Percentiles rank a stretch among this genome's conserved stretches.
phyloP scores from a whole-genome alignment of 2,329 filamentous ascomycete species.

The Myotisia sp. region DNA sequence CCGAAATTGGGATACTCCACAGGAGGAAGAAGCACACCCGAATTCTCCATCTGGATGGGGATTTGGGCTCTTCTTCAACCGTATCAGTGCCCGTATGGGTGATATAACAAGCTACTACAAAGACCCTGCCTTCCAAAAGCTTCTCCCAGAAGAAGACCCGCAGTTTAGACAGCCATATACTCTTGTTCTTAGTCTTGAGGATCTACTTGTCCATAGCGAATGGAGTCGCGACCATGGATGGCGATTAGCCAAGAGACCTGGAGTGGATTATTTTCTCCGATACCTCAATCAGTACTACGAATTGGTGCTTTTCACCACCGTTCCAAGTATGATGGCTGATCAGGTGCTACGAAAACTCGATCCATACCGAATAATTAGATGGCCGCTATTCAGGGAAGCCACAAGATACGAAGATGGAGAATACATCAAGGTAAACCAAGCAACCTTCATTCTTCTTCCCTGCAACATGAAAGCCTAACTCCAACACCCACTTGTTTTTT shows the following conservation, averaged over 20 bases:
- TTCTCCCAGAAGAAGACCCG: constrained; percentile 61
- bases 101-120: constrained; percentile 84
- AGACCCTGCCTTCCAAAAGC: constrained; percentile 85
- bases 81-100: constrained; percentile 58
- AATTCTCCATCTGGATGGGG: constrained; percentile 72
- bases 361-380: constrained; percentile 87
- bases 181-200: constrained; percentile 80
- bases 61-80: constrained; percentile 60
- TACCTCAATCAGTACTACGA: constrained; percentile 98
- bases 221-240: constrained; percentile 92
- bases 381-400: constrained; percentile 90
- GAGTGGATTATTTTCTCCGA: constrained; percentile 90
- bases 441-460: neutral
- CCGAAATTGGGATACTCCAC: constrained; percentile 66
- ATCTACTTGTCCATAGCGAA: constrained; percentile 85
- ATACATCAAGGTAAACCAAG: constrained; percentile 67
- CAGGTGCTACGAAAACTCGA: constrained; percentile 86
- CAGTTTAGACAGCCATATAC: constrained; percentile 78
- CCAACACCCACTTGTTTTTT: constrained; percentile 9
- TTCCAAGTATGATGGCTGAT: constrained; percentile 71
- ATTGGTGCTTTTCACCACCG: constrained; percentile 84
- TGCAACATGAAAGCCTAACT: neutral
- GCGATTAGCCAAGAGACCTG: constrained; percentile 86
- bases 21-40: constrained; percentile 54
- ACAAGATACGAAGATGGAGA: constrained; percentile 93